Conservation (phyloP, 305 asterid species). For the Fraxinus xanthoxyloides region DNA sequence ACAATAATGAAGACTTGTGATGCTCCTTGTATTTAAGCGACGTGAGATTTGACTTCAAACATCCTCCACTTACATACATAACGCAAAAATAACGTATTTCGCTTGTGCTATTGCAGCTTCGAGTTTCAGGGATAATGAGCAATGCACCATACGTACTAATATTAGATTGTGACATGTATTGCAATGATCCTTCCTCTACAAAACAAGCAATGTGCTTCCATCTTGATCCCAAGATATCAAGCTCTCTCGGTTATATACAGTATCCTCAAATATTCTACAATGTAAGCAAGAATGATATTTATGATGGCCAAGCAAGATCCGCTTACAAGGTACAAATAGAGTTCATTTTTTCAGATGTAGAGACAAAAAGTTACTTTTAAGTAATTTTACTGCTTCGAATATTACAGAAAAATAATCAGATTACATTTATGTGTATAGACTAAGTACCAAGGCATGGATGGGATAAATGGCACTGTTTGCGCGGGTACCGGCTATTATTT, state of each 20-base stretch:
- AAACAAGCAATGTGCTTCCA: conserved; percentile 86
- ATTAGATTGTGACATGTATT: conserved; percentile 69
- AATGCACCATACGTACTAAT: conserved; percentile 54
- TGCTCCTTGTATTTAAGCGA: not conserved
- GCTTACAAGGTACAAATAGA: conserved; percentile 48
- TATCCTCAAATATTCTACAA: conserved; percentile 76
- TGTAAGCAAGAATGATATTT: conserved; percentile 67
- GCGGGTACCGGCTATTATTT: conserved; percentile 78
- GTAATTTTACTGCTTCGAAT: not conserved
- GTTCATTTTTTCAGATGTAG: not conserved
- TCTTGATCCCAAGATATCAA: conserved; percentile 53
- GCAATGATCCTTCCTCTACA: conserved; percentile 70
- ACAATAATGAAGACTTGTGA: not conserved
- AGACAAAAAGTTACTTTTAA: not conserved
- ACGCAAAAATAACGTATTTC: not conserved
- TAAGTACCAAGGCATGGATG: conserved; percentile 91
- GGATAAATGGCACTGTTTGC: conserved; percentile 59
- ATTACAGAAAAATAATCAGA: not conserved
- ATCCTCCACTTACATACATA: not conserved
- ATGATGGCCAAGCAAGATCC: conserved; percentile 77
- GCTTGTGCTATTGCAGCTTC: conserved; percentile 35
- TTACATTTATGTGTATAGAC: conserved; percentile 37
- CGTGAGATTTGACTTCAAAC: not conserved
- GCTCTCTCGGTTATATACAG: conserved; percentile 54
- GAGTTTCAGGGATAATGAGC: conserved; percentile 67